Conservation (phyloP, 768 basidiomycete species). For the Calocybe cyanea region DNA sequence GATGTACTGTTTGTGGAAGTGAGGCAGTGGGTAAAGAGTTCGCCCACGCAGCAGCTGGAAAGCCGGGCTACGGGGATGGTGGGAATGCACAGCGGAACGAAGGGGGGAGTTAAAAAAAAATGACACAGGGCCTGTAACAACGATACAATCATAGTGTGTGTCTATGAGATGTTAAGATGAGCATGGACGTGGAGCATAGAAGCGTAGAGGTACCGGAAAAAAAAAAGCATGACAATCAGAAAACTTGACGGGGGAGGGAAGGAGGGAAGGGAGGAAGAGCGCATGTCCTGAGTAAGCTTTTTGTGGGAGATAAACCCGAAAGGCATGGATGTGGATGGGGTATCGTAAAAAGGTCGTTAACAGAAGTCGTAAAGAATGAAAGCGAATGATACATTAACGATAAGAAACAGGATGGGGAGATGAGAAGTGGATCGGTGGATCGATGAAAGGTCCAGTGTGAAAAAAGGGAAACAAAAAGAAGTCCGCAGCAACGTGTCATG, state of each 20-base stretch:
- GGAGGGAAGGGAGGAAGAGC: background rate
- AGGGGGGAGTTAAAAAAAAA: background rate
- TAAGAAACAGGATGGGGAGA: background rate
- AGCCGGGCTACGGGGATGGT: no score
- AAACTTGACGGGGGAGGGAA: background rate
- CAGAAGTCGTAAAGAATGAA: background rate
- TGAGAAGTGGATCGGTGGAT: no score
- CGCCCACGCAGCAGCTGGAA: no score
- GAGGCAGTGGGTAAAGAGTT: no score
- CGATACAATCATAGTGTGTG: slow-evolving; percentile 15
- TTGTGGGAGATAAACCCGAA: no score
- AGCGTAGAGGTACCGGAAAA: background rate
- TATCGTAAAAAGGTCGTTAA: background rate
- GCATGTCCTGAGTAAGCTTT: no score
- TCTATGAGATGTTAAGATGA: slow-evolving; percentile 7
- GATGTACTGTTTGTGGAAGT: no score
- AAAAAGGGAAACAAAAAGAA: background rate
- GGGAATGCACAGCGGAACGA: background rate
- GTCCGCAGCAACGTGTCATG: background rate
- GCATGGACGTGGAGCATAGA: background rate
- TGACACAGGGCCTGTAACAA: background rate
- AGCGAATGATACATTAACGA: background rate
- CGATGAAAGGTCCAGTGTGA: background rate
- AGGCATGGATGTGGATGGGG: slow-evolving; percentile 1
- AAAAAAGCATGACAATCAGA: slow-evolving; percentile 5